Conservation (phyloP, 2,329 filamentous ascomycete species). For the Trichoderma asperellum region DNA sequence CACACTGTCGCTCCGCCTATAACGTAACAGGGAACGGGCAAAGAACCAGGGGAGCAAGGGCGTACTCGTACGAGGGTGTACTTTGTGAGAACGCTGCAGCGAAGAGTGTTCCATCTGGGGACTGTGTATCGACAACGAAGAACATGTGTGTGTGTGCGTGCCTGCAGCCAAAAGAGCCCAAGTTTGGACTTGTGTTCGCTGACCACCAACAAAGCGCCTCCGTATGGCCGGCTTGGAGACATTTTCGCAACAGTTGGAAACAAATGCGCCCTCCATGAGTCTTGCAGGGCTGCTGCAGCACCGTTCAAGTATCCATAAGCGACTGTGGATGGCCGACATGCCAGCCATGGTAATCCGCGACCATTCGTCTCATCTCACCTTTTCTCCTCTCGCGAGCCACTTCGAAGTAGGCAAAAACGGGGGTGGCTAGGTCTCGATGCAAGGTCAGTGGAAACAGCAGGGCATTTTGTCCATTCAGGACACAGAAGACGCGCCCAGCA, state of each 20-base stretch:
- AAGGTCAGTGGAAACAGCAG: conserved; percentile 3
- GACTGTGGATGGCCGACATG: not conserved
- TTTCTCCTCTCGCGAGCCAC: not conserved
- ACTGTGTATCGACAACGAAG: not conserved
- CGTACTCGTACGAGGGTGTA: conserved; percentile 20
- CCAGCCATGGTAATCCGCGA: not conserved
- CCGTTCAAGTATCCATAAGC: not conserved
- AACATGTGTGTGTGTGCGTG: not conserved
- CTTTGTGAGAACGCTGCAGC: not conserved
- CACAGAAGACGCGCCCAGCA: conserved; percentile 11
- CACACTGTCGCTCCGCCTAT: not conserved
- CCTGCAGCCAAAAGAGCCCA: not conserved
- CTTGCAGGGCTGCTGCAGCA: not conserved
- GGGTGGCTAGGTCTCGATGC: conserved; percentile 5
- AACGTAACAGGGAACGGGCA: not conserved
- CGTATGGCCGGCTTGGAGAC: not conserved
- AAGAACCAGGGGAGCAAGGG: conserved; percentile 25
- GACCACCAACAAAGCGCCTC: not conserved
- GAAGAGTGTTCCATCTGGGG: not conserved
- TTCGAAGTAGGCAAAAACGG: not conserved
- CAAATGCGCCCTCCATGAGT: not conserved
- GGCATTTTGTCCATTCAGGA: conserved; percentile 13
- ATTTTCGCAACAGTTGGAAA: not conserved
- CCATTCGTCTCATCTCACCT: not conserved
- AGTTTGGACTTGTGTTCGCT: not conserved